Evolutionary conservation across 805 yeast genomes (phyloP), one percentile per base, ranked within the genome.

Genomic region (Hanseniaspora valbyensis): DNA sequence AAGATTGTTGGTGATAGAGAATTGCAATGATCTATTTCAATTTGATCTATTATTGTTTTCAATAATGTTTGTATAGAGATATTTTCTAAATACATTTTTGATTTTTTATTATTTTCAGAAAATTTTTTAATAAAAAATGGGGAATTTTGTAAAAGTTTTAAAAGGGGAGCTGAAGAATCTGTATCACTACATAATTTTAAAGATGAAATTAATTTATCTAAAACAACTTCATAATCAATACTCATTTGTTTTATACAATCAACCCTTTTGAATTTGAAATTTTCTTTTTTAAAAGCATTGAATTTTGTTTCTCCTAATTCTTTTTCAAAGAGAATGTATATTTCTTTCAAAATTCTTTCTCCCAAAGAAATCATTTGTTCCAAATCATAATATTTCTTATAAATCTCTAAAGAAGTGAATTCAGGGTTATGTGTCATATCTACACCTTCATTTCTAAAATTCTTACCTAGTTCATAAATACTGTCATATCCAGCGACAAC

Each of bases 361-460:
- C 94, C 81, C 30, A 80, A 57, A 0, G 51, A 53, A 73, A 87
- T 83, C 53, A 90, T 67, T 25, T 83, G 83, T 0, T 76, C 74
- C 55, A 92, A 66, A 9, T 75, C 69, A 0, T 82, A 77, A 60
- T 74, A 88, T 0, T 84, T 73, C 58, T 82, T 83, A 62, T 90
- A 90, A 58, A 87, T 84, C 62, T 90, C 98, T 61, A 95, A 80
- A 2, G 87, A 77, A 1, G 95, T 81, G 62, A 89, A 90, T 60
- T 90, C 98, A 0, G 96, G 95, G 64, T 90, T 92, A 63, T 90
- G 98, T 0, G 95, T 84, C 1, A 83, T 71, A 62, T 90, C 98
- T 26, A 90, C 72, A 6, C 96, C 95, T 66, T 92, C 98, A 59
- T 92, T 92, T 58, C 98, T 72, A 64, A 89, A 92, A 42, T 73